Percentiles rank a stretch among this genome's conserved stretches.
phyloP scores from a whole-genome alignment of 2,329 filamentous ascomycete genomes.

The Phyllosticta ampelicida region DNA sequence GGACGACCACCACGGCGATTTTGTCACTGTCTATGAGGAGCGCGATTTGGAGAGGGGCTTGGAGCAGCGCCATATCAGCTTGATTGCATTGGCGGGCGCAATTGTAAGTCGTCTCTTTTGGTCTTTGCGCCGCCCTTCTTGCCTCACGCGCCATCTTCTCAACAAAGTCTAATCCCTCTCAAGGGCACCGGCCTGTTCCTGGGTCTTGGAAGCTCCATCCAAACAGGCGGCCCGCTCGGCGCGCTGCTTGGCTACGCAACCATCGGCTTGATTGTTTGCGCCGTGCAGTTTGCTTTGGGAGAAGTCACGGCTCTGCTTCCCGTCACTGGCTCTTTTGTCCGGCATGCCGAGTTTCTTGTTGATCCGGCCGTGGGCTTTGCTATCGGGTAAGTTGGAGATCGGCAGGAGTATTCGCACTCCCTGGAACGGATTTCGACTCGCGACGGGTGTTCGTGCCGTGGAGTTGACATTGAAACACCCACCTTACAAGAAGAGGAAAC shows the following conservation, averaged over 20 bases:
- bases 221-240: constrained; percentile 41
- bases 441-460: too few relatives aligned
- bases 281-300: constrained; percentile 41
- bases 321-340: constrained; percentile 40
- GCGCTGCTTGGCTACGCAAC: constrained; percentile 43
- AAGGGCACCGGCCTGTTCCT: constrained; percentile 36
- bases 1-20: constrained; percentile 38
- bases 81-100: constrained; percentile 49
- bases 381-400: constrained; percentile 13
- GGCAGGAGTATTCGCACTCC: too few relatives aligned
- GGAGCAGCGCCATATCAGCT: constrained; percentile 41
- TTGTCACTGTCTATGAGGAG: constrained; percentile 39
- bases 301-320: constrained; percentile 43
- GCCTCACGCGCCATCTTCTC: constrained; percentile 16
- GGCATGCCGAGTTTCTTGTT: constrained; percentile 41
- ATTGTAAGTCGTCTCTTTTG: constrained; percentile 32
- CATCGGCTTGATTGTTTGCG: constrained; percentile 39
- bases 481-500: too few relatives aligned
- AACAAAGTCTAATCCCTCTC: not conserved
- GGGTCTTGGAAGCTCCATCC: constrained; percentile 42
- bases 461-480: too few relatives aligned
- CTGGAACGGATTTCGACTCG: not conserved
- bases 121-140: not conserved
- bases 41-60: constrained; percentile 41
- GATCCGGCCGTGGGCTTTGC: constrained; percentile 36